These are phyloP conservation scores for Dendrostoma leiphaemia DNA, from an alignment of 2,329 filamentous ascomycete species.

Conservation along the genomic window DNA sequence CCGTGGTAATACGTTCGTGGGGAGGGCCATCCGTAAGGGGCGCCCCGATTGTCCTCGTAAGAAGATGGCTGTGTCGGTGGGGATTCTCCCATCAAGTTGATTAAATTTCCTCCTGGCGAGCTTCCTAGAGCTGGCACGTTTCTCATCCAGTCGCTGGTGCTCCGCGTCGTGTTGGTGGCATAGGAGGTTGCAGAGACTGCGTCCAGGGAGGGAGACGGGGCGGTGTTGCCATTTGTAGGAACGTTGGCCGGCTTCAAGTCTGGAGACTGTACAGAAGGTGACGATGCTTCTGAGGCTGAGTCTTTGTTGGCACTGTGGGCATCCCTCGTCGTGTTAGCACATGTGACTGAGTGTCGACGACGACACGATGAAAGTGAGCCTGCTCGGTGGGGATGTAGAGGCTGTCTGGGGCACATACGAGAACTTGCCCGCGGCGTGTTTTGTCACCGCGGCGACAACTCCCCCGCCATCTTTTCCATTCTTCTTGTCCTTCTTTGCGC, in stretches of 20 bases:
- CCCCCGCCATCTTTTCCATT: constrained; percentile 53
- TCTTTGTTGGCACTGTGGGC: constrained; percentile 31
- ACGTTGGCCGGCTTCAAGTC: constrained; percentile 41
- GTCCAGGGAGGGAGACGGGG: constrained; percentile 46
- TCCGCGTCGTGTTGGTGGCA: constrained; percentile 46
- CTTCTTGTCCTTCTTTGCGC: constrained; percentile 52
- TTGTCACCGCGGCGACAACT: constrained; percentile 52
- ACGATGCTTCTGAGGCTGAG: constrained; percentile 41
- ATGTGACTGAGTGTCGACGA: constrained; percentile 24
- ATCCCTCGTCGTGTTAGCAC: constrained; percentile 19
- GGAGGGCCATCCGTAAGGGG: constrained; percentile 45
- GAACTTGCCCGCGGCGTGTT: constrained; percentile 51
- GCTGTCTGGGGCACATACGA: constrained; percentile 38
- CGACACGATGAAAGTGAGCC: no score
- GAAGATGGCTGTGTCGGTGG: constrained; percentile 53
- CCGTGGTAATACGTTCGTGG: constrained; percentile 44
- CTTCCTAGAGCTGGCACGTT: constrained; percentile 40
- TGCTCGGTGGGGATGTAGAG: no score
- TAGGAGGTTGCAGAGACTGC: constrained; percentile 48
- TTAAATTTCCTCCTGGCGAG: constrained; percentile 50
- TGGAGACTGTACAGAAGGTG: constrained; percentile 43
- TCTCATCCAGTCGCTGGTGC: constrained; percentile 46
- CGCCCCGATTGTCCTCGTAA: constrained; percentile 45
- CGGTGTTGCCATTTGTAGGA: constrained; percentile 39
- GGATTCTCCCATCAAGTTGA: constrained; percentile 50